Evolutionary conservation across 2,329 filamentous ascomycete genomes (phyloP).

Genomic region (Microdochium bolleyi): DNA sequence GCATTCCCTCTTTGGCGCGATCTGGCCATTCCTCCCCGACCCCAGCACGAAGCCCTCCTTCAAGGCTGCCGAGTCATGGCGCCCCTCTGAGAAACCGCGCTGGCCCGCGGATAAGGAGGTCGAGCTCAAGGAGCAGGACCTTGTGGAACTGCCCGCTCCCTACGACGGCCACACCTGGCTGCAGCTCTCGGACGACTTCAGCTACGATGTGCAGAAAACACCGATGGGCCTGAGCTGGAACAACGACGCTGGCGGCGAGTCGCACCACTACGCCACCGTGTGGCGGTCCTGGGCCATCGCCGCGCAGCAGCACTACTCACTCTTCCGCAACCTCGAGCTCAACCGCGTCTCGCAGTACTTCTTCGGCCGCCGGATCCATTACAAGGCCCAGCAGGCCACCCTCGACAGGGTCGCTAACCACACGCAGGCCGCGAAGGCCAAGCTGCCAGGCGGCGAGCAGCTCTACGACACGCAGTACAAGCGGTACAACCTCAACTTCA

Average conservation of each 20-base stretch:
- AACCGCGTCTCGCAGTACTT: slow-evolving; percentile 35
- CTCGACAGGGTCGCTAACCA: slow-evolving; percentile 4
- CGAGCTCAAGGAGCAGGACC: neutral
- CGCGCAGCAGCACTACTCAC: slow-evolving; percentile 37
- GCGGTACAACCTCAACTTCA: slow-evolving; percentile 45
- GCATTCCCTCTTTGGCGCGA: slow-evolving; percentile 44
- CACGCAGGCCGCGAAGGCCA: neutral
- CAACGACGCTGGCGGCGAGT: slow-evolving; percentile 15
- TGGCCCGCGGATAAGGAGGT: slow-evolving; percentile 12
- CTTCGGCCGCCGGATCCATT: slow-evolving; percentile 25
- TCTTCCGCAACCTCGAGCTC: slow-evolving; percentile 42
- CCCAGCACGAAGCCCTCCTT: slow-evolving; percentile 13
- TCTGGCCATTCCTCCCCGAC: slow-evolving; percentile 46
- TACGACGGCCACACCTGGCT: slow-evolving; percentile 44
- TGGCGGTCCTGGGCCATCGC: slow-evolving; percentile 42
- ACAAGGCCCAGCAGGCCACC: slow-evolving; percentile 4
- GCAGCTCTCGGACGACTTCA: slow-evolving; percentile 26
- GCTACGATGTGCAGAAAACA: slow-evolving; percentile 36
- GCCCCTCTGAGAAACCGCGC: slow-evolving; percentile 20
- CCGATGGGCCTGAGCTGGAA: slow-evolving; percentile 32
- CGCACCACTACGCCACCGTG: slow-evolving; percentile 28
- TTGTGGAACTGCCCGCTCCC: slow-evolving; percentile 16
- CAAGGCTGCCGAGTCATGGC: slow-evolving; percentile 25
- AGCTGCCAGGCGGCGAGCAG: slow-evolving; percentile 16
- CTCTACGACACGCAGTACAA: slow-evolving; percentile 39